Percentiles rank a stretch among this genome's conserved stretches.
Evolutionary conservation across 2,329 filamentous ascomycete species (phyloP).

Genomic region (Grosmannia clavigera): DNA sequence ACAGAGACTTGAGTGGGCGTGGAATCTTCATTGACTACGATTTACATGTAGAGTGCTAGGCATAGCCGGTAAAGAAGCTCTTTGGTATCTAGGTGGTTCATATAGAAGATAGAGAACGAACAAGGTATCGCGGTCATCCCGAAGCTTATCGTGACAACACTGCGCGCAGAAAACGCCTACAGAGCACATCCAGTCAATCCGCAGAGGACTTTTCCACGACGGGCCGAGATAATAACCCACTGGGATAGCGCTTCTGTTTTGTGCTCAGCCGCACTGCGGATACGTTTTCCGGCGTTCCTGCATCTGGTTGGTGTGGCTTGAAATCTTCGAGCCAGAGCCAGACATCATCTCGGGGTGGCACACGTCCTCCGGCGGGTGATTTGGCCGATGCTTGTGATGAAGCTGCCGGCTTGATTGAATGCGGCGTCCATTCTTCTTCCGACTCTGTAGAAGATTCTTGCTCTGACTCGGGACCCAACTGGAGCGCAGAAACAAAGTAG

Average conservation of each 20-base stretch:
- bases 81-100: background rate
- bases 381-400: background rate
- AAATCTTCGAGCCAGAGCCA: constrained; percentile 14
- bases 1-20: background rate
- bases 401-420: background rate
- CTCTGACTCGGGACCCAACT: constrained; percentile 20
- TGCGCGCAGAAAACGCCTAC: background rate
- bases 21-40: background rate
- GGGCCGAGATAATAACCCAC: background rate
- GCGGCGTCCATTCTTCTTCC: background rate
- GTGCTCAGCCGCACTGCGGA: background rate
- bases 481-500: constrained; percentile 38
- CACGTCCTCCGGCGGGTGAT: background rate
- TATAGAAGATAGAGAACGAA: background rate
- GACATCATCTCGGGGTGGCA: constrained; percentile 7
- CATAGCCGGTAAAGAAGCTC: background rate
- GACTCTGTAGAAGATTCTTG: constrained; percentile 5
- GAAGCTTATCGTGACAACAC: background rate
- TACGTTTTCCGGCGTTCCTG: background rate
- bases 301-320: constrained; percentile 3
- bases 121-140: background rate
- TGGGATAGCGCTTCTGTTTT: background rate
- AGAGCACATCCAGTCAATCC: background rate
- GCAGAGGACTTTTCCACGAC: constrained; percentile 1
- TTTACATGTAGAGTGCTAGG: background rate